Base-by-base conservation (phyloP, 176 grass and related monocot species). In the Guadua angustifolia region DNA sequence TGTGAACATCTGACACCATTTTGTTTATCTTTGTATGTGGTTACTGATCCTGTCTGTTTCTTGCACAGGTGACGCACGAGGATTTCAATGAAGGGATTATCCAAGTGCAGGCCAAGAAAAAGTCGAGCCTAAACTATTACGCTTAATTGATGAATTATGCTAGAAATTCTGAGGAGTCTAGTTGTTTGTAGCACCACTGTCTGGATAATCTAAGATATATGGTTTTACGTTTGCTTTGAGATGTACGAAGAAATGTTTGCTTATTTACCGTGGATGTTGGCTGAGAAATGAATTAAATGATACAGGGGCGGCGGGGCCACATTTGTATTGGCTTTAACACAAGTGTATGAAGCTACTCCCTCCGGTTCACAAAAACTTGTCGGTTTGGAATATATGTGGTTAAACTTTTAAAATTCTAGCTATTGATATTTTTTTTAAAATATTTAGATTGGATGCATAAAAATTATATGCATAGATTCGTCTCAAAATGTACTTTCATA, bases 101-200 rank as follows among this genome's bases (percentile, higher is more conserved):
- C 72, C 95, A 98, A 82, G 91, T 98, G 74, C 95, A 98, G 64
- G 91, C 91, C 36, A 98, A 98, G 80, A 98, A 98, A 85, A 98
- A 98, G 68, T 82, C 92, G 8, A 91, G 90, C 60, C 90, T 98
- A 52, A 92, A 94, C 51, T 94, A 89, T 35, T 94, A 94, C 69
- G 92, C 92, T 85, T 94, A 87, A 60, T 83, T 36, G 21, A 11
- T 25, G 46, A 61, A 4, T 52, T 88, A 70, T 58, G 52, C 43
- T 24, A 17, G 25, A 61, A 70, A 53, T 32, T 15, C 22, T 26
- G 6, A 62, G 62, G 4, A 49, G 16, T 58, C 29, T 8, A 11
- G 29, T 43, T 81, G 78, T 86, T 89, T 82, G 83, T 86, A 61
- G 15, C 46, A 62, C 64, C 63, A 19, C 35, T 19, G 75, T 51